Evolutionary conservation across 164 flowering plant genomes (phyloP), one percentile per base, ranked within the genome.

Genomic region (Nymphaea thermarum): DNA sequence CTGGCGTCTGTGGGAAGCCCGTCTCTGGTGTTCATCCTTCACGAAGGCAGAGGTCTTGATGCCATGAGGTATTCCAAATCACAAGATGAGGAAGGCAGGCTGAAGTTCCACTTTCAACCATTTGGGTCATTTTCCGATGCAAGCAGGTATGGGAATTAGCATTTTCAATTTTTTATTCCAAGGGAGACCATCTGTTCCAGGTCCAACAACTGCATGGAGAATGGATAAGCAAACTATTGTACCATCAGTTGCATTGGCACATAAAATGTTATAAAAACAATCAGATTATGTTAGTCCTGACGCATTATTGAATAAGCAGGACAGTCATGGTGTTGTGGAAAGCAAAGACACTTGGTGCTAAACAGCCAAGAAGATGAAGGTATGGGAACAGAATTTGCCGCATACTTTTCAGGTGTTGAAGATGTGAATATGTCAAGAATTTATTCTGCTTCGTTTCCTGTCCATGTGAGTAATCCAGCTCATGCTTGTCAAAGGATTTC

Each of bases 311-410:
- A 62, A 11, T 73, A 43, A 64, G 68, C 80, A 87, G 98, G 84
- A 89, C 92, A n/a, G 87, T 87, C 69, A 82, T 78, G 82, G 92
- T 85, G 63, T 76, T 87, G 70, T 89, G 98, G 98, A 83, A 85
- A 80, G 73, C 92, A 64, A 81, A 85, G 71, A 77, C 82, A 11
- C 17, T 77, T 65, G 68, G 75, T 18, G 77, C 82, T 4, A 88
- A 86, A 65, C 87, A 80, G 77, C 70, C 81, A 78, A 67, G 71
- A 70, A 63, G 93, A 84, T 73, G 86, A 68, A 68, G 73, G 73
- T 42, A 60, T 65, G 61, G 64, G 71, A 42, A 64, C 63, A 60
- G 89, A 82, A 72, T 84, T 82, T 60, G 7, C 70, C 15, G 80
- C 68, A 36, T 70, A 73, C 41, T 42, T 75, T 71, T 74, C 73